Conservation (phyloP, 2,329 filamentous ascomycete genomes). For the Apiospora pterosperma region DNA sequence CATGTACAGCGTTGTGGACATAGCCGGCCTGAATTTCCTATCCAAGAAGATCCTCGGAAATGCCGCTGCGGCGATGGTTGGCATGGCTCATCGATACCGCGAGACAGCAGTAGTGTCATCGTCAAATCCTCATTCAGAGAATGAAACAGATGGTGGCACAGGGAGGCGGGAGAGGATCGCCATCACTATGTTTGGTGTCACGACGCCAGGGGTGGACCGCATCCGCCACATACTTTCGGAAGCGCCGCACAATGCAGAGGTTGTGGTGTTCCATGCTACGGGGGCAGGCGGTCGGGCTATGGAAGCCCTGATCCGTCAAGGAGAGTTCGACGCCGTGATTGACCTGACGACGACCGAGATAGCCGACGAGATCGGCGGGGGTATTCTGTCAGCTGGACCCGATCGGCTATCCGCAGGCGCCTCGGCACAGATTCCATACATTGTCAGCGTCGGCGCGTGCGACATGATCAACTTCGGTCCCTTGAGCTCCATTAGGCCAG, state of each 20-base stretch:
- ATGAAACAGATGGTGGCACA: background rate
- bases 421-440: conserved; percentile 51
- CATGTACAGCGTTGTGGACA: conserved; percentile 70
- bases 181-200: conserved; percentile 74
- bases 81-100: conserved; percentile 49
- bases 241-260: conserved; percentile 44
- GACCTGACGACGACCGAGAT: conserved; percentile 73
- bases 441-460: conserved; percentile 48
- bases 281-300: conserved; percentile 66
- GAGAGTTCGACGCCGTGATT: conserved; percentile 60
- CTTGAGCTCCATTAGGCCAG: conserved; percentile 37
- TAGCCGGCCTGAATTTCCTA: conserved; percentile 62
- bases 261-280: conserved; percentile 67
- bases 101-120: background rate
- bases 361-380: conserved; percentile 60
- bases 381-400: conserved; percentile 58
- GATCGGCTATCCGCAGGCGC: conserved; percentile 55
- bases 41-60: conserved; percentile 57
- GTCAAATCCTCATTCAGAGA: background rate
- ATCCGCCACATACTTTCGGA: conserved; percentile 48
- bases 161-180: conserved; percentile 48
- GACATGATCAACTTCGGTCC: conserved; percentile 67
- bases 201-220: conserved; percentile 59
- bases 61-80: conserved; percentile 58
- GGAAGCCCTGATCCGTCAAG: conserved; percentile 59